Conservation (phyloP, 2,329 filamentous ascomycete species). For the Ophiostoma triangulosporum region DNA sequence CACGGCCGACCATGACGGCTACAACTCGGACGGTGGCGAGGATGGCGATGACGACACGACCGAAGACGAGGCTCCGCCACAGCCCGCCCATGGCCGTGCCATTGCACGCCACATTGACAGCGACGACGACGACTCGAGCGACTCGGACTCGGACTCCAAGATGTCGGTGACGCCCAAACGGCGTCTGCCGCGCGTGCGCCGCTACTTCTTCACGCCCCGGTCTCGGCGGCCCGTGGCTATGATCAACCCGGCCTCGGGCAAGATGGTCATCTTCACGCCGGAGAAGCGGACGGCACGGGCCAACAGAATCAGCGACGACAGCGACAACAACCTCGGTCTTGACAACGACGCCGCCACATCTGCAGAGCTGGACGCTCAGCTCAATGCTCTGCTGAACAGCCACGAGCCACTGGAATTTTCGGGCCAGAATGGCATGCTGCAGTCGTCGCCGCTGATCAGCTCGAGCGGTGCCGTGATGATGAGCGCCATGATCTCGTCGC, state of each 20-base stretch:
- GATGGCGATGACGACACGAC: conserved; percentile 49
- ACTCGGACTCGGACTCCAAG: conserved; percentile 40
- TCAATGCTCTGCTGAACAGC: not conserved
- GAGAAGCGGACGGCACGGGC: conserved; percentile 19
- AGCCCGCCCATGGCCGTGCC: conserved; percentile 33
- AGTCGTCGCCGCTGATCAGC: conserved; percentile 46
- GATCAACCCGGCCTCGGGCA: conserved; percentile 41
- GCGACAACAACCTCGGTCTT: not conserved
- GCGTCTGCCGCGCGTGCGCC: conserved; percentile 40
- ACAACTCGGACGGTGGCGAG: conserved; percentile 26
- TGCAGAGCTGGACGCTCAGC: not conserved
- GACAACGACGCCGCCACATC: not conserved
- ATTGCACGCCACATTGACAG: conserved; percentile 21
- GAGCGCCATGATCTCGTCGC: conserved; percentile 51
- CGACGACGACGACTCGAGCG: conserved; percentile 33
- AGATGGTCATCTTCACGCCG: conserved; percentile 51
- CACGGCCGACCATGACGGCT: not conserved
- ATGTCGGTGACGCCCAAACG: conserved; percentile 30
- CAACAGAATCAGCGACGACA: not conserved
- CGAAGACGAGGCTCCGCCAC: conserved; percentile 40
- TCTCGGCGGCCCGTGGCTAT: conserved; percentile 46
- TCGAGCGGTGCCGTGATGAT: conserved; percentile 55
- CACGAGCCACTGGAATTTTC: not conserved
- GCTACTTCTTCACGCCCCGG: conserved; percentile 39
- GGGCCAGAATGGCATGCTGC: conserved; percentile 18